A percentile compares a stretch with the other conserved stretches of the same genome.
phyloP scores from a whole-genome alignment of 1,284 basidiomycete genomes.

The Naganishia sp. region DNA sequence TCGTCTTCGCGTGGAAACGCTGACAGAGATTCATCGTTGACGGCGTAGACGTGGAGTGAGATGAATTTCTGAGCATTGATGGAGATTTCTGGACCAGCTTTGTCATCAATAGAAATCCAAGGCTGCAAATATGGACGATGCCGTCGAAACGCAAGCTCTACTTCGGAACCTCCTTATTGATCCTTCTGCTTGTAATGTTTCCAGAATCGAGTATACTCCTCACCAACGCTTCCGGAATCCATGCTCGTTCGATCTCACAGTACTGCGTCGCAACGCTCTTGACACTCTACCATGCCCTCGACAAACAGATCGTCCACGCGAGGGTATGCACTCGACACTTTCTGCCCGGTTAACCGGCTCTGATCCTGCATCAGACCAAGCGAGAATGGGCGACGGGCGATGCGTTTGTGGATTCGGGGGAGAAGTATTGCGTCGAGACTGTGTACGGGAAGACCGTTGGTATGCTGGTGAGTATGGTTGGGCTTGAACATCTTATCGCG shows the following conservation, averaged over 20 bases:
- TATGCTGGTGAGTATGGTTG: constrained; percentile 41
- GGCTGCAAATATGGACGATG: no score
- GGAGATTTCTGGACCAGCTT: no score
- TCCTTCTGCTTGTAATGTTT: not conserved
- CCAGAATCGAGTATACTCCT: constrained; percentile 37
- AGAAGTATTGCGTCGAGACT: constrained; percentile 40
- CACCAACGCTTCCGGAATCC: constrained; percentile 48
- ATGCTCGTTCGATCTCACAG: constrained; percentile 48
- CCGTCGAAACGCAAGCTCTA: no score
- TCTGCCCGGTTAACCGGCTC: not conserved
- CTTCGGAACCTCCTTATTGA: no score
- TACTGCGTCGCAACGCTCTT: constrained; percentile 47
- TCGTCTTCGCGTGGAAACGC: no score
- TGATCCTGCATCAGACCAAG: constrained; percentile 35
- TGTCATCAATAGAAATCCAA: no score
- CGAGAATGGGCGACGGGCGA: constrained; percentile 39
- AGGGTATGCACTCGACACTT: constrained; percentile 37
- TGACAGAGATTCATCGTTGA: no score
- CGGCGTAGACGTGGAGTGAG: no score
- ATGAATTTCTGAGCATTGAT: no score
- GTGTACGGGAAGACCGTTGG: constrained; percentile 46
- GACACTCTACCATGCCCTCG: constrained; percentile 45
- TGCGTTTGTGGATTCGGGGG: constrained; percentile 37
- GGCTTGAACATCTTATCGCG: not conserved
- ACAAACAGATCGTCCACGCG: constrained; percentile 40